phyloP scores from a whole-genome alignment of 768 basidiomycete genomes.

The Bullera alba region DNA sequence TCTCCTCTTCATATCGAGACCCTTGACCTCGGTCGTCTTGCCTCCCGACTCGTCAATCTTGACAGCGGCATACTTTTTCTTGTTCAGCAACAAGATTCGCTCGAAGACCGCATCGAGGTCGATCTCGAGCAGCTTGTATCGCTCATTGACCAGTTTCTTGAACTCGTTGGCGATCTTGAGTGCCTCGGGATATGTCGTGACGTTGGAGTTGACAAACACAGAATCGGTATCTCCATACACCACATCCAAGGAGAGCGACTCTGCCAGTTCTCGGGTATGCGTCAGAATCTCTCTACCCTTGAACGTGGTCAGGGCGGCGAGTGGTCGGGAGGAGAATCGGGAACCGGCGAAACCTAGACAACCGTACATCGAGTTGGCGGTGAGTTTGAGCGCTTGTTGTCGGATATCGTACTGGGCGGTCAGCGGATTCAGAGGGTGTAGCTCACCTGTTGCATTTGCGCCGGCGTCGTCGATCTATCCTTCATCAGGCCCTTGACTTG shows the following conservation, averaged over 20 bases:
- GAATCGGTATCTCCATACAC: conserved; percentile 99
- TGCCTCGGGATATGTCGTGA: conserved; percentile 77
- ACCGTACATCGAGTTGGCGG: conserved; percentile 99
- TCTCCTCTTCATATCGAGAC: conserved; percentile 96
- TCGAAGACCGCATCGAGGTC: conserved; percentile 93
- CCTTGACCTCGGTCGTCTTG: conserved; percentile 79
- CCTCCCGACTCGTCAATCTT: conserved; percentile 79
- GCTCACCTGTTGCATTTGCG: conserved; percentile 73
- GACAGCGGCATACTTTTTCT: conserved; percentile 98
- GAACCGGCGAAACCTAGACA: conserved; percentile 98
- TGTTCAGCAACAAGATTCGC: conserved; percentile 82
- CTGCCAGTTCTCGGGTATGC: conserved; percentile 84
- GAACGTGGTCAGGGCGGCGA: conserved; percentile 95
- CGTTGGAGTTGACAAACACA: conserved; percentile 95
- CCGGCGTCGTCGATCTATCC: conserved; percentile 59
- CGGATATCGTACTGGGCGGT: conserved; percentile 80
- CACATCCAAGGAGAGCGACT: conserved; percentile 81
- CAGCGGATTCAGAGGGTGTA: not conserved
- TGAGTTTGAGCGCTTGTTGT: conserved; percentile 92
- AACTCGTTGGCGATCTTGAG: conserved; percentile 83
- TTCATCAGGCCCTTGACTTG: conserved; percentile 95
- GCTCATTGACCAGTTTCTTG: conserved; percentile 94
- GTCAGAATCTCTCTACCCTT: conserved; percentile 97
- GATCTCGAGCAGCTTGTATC: conserved; percentile 91
- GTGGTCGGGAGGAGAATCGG: conserved; percentile 87